Base-by-base conservation (phyloP, 352 stramenopile species). In the Phytophthora cactorum region DNA sequence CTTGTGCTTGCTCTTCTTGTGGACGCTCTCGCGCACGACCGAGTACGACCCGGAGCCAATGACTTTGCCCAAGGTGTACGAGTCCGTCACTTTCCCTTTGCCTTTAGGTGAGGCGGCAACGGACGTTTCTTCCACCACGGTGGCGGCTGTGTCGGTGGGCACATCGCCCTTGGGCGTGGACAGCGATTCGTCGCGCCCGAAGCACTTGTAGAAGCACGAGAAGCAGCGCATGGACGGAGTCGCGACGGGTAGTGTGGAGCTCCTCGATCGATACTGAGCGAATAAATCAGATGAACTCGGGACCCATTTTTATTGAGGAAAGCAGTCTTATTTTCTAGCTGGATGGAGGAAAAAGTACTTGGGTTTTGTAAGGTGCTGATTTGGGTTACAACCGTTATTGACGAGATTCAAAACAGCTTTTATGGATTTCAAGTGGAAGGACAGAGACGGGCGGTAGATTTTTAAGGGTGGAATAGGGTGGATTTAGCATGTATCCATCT, bases 21-120 rank as follows among this genome's bases (percentile, higher is more conserved):
- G 74, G 54, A 92, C 84, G 43, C 78, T 88, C 52, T 91, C 82
- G 25, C 89, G 87, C 47, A 98, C 92, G 31, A 97, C 86, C 38
- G 89, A 96, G 77, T 96, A 98, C 28, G 90, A 93, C 14, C 92
- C 92, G 12, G 86, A 93, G 58, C 92, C 92, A 54, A 98, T 92
- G 46, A 91, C 82, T 65, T 88, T 90, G 58, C 86, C 86, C 31
- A 96, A 64, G 29, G 77, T 81, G 68, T 94, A 96, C 27, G 74
- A 75, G 50, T 90, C 84, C 38, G 82, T 91, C 52, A 93, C 82
- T 59, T 86, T 89, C 47, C 80, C 80, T 31, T 70, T 67, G 15
- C 52, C 57, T 6, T 34, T n/a, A n/a, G 63, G 72, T 4, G 71
- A 72, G 8, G 54, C 63, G 10, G 59, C 27, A 4, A 39, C 28